These are phyloP conservation scores for Porphyridium purpureum DNA, from an alignment of 23 red algal species.

Conservation along the genomic window DNA sequence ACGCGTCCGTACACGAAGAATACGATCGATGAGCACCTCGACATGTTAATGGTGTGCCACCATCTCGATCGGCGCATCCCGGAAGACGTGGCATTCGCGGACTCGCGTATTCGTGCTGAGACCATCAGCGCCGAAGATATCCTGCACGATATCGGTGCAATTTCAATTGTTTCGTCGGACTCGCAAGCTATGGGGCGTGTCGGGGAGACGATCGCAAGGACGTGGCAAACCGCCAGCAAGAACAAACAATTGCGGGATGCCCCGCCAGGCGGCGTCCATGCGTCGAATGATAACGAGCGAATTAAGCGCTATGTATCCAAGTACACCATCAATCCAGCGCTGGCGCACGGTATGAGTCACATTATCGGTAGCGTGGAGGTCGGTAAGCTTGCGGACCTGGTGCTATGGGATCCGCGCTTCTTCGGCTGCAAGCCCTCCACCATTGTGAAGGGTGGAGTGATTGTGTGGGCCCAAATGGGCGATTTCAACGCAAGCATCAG, in stretches of 20 bases:
- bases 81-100: conserved; percentile 5
- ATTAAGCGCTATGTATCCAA: conserved; percentile 10
- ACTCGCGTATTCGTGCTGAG: neutral
- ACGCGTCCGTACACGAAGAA: conserved; percentile 5
- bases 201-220: conserved; percentile 1
- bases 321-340: conserved; percentile 9
- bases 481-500: conserved; percentile 1
- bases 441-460: conserved; percentile 4
- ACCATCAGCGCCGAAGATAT: conserved; percentile 5
- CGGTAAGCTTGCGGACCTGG: conserved; percentile 4
- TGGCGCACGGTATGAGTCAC: conserved; percentile 1
- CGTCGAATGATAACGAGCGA: neutral
- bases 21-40: conserved; percentile 7
- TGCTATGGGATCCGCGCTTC: conserved; percentile 3
- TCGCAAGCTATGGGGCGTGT: conserved; percentile 8
- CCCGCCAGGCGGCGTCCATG: neutral
- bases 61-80: conserved; percentile 2
- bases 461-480: conserved; percentile 2
- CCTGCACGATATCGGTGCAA: conserved; percentile 4
- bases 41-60: conserved; percentile 11
- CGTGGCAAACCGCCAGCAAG: conserved; percentile 4
- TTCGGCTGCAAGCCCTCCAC: conserved; percentile 1
- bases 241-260: neutral
- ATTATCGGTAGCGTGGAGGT: neutral
- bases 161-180: conserved; percentile 5